phyloP scores from a whole-genome alignment of 2,329 filamentous ascomycete genomes.

The Mariannaea elegans region DNA sequence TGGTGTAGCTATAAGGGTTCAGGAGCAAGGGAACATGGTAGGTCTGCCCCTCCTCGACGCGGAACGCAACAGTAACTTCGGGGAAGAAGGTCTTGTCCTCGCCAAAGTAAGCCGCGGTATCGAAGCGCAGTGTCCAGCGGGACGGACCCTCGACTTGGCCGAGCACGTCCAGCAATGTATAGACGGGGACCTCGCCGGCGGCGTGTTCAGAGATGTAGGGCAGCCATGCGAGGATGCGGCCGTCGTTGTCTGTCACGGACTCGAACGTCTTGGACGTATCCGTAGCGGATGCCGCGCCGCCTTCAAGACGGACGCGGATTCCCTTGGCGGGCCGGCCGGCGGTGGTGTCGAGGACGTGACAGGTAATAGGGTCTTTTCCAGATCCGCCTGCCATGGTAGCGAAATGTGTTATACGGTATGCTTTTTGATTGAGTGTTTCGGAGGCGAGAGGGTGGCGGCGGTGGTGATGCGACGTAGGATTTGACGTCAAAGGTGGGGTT shows the following conservation, averaged over 20 bases:
- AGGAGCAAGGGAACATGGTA: conserved; percentile 84
- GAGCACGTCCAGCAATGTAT: conserved; percentile 66
- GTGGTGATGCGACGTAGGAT: conserved; percentile 22
- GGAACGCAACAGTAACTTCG: conserved; percentile 64
- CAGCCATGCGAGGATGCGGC: conserved; percentile 76
- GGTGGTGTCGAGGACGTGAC: conserved; percentile 87
- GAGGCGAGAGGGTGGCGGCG: conserved; percentile 1
- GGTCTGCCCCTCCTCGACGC: conserved; percentile 66
- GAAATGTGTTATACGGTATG: not conserved
- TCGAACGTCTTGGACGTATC: conserved; percentile 62
- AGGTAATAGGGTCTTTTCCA: conserved; percentile 76
- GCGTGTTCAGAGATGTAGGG: conserved; percentile 61
- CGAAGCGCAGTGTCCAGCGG: conserved; percentile 76
- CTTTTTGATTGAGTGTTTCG: conserved; percentile 7
- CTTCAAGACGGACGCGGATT: conserved; percentile 73
- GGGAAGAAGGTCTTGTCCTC: conserved; percentile 69
- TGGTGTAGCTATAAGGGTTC: conserved; percentile 83
- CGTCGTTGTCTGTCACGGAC: conserved; percentile 78
- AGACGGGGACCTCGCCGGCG: conserved; percentile 65
- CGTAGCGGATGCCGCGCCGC: conserved; percentile 44
- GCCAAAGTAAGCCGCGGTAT: conserved; percentile 77
- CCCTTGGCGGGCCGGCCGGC: conserved; percentile 72
- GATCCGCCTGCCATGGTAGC: conserved; percentile 31
- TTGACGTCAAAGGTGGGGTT: conserved; percentile 31
- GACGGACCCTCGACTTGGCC: conserved; percentile 55